A percentile compares a stretch with the other conserved stretches of the same genome.
Conservation (phyloP, 164 flowering plant species). For the Cinnamomum chago region DNA sequence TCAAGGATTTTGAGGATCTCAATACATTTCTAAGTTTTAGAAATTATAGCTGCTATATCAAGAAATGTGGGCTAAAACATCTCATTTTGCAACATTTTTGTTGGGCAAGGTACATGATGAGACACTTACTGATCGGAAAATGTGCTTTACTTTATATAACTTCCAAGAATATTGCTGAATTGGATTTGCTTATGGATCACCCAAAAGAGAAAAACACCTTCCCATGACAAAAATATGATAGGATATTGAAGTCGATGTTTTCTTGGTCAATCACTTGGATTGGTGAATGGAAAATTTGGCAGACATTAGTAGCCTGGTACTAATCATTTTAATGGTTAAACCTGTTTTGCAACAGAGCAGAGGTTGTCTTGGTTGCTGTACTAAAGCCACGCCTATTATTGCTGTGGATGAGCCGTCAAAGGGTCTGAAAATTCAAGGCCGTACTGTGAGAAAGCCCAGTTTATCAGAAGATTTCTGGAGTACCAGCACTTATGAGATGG, state of each 20-base stretch:
- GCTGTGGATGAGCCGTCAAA: constrained; percentile 74
- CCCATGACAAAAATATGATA: neutral
- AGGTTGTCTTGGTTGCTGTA: constrained; percentile 80
- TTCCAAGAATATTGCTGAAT: too few species aligned
- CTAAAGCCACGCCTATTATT: constrained; percentile 47
- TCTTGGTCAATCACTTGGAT: neutral
- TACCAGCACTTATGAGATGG: constrained; percentile 75
- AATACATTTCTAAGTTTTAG: too few species aligned
- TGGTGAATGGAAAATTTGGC: neutral
- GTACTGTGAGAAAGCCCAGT: constrained; percentile 43
- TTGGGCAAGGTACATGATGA: too few species aligned
- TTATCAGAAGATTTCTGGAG: constrained; percentile 86
- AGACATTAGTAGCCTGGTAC: constrained; percentile 10
- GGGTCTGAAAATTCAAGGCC: constrained; percentile 62
- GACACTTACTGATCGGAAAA: too few species aligned
- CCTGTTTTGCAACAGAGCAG: constrained; percentile 72
- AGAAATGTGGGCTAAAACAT: too few species aligned
- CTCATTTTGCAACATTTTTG: too few species aligned
- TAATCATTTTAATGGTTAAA: constrained; percentile 34
- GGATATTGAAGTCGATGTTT: neutral
- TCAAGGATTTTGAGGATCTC: too few species aligned
- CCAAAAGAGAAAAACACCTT: too few species aligned
- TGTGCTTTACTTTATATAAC: too few species aligned
- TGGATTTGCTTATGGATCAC: too few species aligned
- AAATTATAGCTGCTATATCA: too few species aligned